phyloP scores from a whole-genome alignment of 2,329 filamentous ascomycete species.

The Myotisia sp. region DNA sequence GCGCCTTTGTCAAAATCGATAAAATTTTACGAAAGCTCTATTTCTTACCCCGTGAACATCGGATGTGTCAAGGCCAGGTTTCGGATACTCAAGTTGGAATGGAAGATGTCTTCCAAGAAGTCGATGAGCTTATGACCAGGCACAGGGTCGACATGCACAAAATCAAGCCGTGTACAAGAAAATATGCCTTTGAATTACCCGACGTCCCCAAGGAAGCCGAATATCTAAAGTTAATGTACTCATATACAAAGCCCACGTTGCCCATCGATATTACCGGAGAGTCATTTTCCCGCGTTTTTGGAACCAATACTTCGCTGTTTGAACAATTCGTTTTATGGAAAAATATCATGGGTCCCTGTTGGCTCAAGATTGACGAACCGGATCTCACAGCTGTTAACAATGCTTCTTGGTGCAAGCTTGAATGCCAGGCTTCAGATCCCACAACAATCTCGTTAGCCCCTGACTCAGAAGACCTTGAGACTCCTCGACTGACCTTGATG shows the following conservation, averaged over 20 bases:
- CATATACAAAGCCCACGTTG: conserved; percentile 68
- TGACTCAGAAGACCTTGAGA: conserved; percentile 67
- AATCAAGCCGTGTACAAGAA: conserved; percentile 76
- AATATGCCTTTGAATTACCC: conserved; percentile 88
- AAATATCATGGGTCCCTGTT: conserved; percentile 97
- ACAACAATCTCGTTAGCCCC: conserved; percentile 57
- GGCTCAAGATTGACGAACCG: conserved; percentile 78
- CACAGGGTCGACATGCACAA: conserved; percentile 81
- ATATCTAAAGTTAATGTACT: conserved; percentile 92
- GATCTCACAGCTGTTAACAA: conserved; percentile 78
- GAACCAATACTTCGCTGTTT: conserved; percentile 82
- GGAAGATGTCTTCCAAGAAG: conserved; percentile 78
- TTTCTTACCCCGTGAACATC: conserved; percentile 67
- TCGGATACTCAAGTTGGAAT: conserved; percentile 70
- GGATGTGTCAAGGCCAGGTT: conserved; percentile 45
- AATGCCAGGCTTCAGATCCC: conserved; percentile 68
- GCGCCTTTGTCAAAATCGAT: conserved; percentile 91
- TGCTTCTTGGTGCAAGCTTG: conserved; percentile 91
- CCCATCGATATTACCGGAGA: conserved; percentile 60
- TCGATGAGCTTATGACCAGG: conserved; percentile 75
- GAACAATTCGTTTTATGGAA: conserved; percentile 99
- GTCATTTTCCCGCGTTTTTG: conserved; percentile 89
- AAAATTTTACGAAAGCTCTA: conserved; percentile 86
- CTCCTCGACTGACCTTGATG: conserved; percentile 88
- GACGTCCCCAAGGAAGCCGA: conserved; percentile 76